A percentile compares a stretch with the other conserved stretches of the same genome.
These are phyloP conservation scores for Lepraria neglecta DNA, from an alignment of 495 filamentous ascomycete genomes.

Conservation along the genomic window DNA sequence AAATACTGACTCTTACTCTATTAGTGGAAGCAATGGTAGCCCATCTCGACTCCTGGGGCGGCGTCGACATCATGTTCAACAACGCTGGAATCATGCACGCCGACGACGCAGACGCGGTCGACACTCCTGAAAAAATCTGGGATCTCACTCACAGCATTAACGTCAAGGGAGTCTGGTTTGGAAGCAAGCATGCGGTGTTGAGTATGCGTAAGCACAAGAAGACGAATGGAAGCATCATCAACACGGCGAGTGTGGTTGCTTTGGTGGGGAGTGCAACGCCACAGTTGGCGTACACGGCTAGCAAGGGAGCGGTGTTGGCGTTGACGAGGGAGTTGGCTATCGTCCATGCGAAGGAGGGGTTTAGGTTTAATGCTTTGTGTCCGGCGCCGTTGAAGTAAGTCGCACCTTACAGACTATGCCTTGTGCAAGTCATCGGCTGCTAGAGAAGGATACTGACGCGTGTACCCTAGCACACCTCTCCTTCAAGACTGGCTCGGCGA, in stretches of 20 bases:
- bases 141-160: constrained; percentile 91
- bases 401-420: too few species aligned
- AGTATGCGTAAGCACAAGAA: constrained; percentile 76
- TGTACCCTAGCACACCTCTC: constrained; percentile 52
- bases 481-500: constrained; percentile 94
- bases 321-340: constrained; percentile 77
- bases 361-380: constrained; percentile 86
- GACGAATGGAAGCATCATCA: constrained; percentile 75
- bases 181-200: constrained; percentile 85
- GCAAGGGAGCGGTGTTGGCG: constrained; percentile 88
- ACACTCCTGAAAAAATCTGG: constrained; percentile 88
- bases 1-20: too few species aligned
- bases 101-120: constrained; percentile 76
- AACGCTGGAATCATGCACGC: constrained; percentile 98
- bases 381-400: constrained; percentile 79
- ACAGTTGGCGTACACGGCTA: constrained; percentile 91
- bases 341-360: constrained; percentile 76
- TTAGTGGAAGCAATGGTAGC: constrained; percentile 61
- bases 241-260: constrained; percentile 89
- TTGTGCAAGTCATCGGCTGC: too few species aligned
- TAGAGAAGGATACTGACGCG: too few species aligned
- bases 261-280: constrained; percentile 90
- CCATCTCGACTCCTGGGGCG: constrained; percentile 73
- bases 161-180: constrained; percentile 98
- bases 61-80: constrained; percentile 96